These are phyloP conservation scores for Toxicodendron radicans DNA, from an alignment of 345 rosid genomes.

Conservation along the genomic window DNA sequence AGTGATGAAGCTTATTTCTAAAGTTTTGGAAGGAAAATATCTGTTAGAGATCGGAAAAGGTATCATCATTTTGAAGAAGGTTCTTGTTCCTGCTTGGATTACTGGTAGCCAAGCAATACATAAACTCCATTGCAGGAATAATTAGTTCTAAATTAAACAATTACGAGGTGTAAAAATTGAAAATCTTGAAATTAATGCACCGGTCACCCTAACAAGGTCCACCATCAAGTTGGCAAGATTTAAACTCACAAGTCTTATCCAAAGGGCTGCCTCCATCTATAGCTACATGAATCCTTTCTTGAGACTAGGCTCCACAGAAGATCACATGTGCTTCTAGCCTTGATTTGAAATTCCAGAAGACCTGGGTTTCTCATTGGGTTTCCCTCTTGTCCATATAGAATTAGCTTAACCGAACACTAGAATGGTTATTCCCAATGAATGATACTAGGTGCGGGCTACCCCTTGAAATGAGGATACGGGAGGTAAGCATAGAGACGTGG, in stretches of 20 bases:
- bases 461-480: too few species aligned
- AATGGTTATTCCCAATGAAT: too few species aligned
- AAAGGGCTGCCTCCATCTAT: neutral
- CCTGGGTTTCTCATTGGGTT: neutral
- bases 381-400: neutral
- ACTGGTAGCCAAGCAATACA: conserved; percentile 15
- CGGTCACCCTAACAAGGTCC: neutral
- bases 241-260: neutral
- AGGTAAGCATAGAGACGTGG: too few species aligned
- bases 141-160: neutral
- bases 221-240: neutral
- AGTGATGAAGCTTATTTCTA: conserved; percentile 18
- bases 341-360: neutral
- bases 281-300: neutral
- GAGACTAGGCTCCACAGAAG: neutral
- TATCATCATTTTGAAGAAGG: conserved; percentile 23
- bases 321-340: neutral
- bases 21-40: conserved; percentile 13
- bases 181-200: conserved; percentile 4
- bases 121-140: neutral
- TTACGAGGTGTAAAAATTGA: neutral
- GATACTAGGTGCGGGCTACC: too few species aligned
- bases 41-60: conserved; percentile 15
- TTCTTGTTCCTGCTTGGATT: conserved; percentile 21
- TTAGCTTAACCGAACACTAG: neutral